Evolutionary conservation across 805 yeast genomes (phyloP), one percentile per base, ranked within the genome.

Genomic region (Pichia deserticola): DNA sequence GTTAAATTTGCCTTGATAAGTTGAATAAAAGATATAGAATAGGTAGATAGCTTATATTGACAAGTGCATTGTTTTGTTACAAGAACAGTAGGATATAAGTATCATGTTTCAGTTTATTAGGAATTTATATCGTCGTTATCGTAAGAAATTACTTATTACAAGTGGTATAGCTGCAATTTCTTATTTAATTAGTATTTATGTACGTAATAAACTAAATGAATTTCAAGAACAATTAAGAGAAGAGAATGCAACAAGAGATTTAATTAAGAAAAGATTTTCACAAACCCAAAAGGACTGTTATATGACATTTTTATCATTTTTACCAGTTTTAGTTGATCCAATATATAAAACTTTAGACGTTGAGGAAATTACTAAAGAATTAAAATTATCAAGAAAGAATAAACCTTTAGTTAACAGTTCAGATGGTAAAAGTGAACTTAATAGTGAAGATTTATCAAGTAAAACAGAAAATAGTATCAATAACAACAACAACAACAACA

Each of bases 201-300:
- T 79, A 20, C 68, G 70, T 48, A 57, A 63, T 48, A 76, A 77
- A 60, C 62, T 81, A 40, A 55, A 63, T 12, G 79, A 77, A 57
- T 67, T 76, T 41, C 84, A 81, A 57, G 69, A 74, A 47, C 69
- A 73, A 43, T 57, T 81, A 38, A 69, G 75, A 42, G 78, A 79
- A 54, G 85, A 82, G 64, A 75, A 78, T 41, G 75, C 78, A 47
- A 77, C 85, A 27, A 72, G 76, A 45, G 87, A 82, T 55, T 84
- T 81, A 57, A 84, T 90, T 51, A 83, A 83, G 57, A 75, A 93
- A 57, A 71, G 97, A 51, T 92, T 89, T 60, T 81, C 85, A 45
- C 97, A 89, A 70, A 92, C 97, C 10, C 97, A 90, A 61, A 82
- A 83, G 57, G 98, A 92, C 66, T 87, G 96, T 43, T 75, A 85